A percentile compares a stretch with the other conserved stretches of the same genome.
These are phyloP conservation scores for Cystobasidium slooffiae DNA, from an alignment of 1,284 basidiomycete species.

Conservation along the genomic window DNA sequence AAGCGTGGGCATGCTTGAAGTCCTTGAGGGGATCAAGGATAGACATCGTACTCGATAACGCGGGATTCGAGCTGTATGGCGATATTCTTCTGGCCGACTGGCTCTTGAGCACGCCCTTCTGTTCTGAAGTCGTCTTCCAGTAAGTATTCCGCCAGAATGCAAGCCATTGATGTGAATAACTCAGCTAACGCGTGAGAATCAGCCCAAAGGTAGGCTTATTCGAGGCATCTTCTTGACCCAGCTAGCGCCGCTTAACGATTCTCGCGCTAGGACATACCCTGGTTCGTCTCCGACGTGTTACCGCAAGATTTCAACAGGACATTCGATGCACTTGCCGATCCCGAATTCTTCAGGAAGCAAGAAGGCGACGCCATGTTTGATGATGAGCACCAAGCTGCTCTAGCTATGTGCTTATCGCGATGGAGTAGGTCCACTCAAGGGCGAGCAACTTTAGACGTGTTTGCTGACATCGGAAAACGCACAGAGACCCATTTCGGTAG, in stretches of 20 bases:
- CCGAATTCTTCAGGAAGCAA: constrained; percentile 64
- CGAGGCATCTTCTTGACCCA: not conserved
- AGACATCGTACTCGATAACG: constrained; percentile 72
- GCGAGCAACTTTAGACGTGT: not conserved
- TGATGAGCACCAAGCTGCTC: constrained; percentile 69
- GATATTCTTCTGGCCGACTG: constrained; percentile 96
- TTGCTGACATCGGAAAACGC: not conserved
- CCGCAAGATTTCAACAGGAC: constrained; percentile 55
- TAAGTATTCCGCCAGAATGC: constrained; percentile 58
- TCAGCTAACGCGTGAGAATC: not conserved
- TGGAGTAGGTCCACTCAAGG: constrained; percentile 28
- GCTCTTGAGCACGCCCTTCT: constrained; percentile 81
- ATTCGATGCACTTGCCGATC: constrained; percentile 60
- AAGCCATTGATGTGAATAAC: not conserved
- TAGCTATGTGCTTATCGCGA: constrained; percentile 66
- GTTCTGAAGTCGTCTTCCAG: constrained; percentile 84
- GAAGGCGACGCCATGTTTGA: constrained; percentile 63
- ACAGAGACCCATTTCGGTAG: constrained; percentile 32
- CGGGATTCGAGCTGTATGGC: constrained; percentile 86
- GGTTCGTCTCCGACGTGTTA: constrained; percentile 74
- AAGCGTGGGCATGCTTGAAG: constrained; percentile 75
- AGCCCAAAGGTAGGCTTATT: not conserved
- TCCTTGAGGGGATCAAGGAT: constrained; percentile 78
- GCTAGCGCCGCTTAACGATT: not conserved
- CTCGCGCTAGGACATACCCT: constrained; percentile 78